Percentiles rank a stretch among this genome's conserved stretches.
phyloP scores from a whole-genome alignment of 768 basidiomycete genomes.

The Dictyophora rubrovolvata region DNA sequence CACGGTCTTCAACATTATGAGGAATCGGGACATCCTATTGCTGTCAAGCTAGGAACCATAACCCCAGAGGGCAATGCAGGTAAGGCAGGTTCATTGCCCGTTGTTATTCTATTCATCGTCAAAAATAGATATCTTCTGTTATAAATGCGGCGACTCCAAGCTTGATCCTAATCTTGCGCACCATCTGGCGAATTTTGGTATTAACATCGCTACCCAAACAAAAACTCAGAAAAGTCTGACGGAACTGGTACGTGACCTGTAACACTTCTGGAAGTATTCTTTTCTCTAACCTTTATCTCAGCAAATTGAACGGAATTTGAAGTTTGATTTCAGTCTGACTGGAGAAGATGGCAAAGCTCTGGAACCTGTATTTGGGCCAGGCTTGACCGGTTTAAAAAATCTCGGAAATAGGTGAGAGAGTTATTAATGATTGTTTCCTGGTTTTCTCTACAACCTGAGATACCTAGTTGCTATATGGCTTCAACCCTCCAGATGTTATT shows the following conservation, averaged over 20 bases:
- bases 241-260: slow-evolving; percentile 54
- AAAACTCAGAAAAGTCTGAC: slow-evolving; percentile 98
- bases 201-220: slow-evolving; percentile 66
- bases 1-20: slow-evolving; percentile 79
- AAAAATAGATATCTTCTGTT: slow-evolving; percentile 79
- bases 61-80: slow-evolving; percentile 90
- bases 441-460: not conserved
- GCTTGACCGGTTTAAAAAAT: slow-evolving; percentile 82
- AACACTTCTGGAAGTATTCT: not conserved
- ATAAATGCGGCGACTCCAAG: slow-evolving; percentile 76
- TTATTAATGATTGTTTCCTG: not conserved
- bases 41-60: slow-evolving; percentile 93
- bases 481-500: slow-evolving; percentile 85
- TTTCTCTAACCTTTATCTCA: slow-evolving; percentile 16
- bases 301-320: slow-evolving; percentile 97
- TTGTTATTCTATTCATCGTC: not conserved
- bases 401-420: slow-evolving; percentile 71
- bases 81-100: slow-evolving; percentile 23
- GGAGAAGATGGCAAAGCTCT: slow-evolving; percentile 80
- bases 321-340: slow-evolving; percentile 88
- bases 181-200: slow-evolving; percentile 78
- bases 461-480: slow-evolving; percentile 87
- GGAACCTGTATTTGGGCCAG: slow-evolving; percentile 80
- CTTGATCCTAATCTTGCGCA: slow-evolving; percentile 61
- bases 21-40: slow-evolving; percentile 62